These are phyloP conservation scores for Aspergillus floridensis DNA, from an alignment of 2,329 filamentous ascomycete genomes.

Conservation along the genomic window DNA sequence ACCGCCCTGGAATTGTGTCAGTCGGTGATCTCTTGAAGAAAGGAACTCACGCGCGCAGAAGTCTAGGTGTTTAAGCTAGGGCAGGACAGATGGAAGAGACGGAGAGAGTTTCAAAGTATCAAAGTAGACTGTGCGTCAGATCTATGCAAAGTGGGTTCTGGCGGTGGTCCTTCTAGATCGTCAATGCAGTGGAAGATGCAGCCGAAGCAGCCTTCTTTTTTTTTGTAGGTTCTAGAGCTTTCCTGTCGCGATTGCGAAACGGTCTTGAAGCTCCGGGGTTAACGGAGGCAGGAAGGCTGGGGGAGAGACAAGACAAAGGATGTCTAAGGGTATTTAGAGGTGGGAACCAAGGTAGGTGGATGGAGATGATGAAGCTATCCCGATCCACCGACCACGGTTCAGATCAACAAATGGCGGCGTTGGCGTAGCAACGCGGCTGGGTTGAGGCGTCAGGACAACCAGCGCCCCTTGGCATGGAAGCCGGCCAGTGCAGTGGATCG, in stretches of 20 bases:
- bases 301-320: constrained; percentile 19
- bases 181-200: constrained; percentile 9
- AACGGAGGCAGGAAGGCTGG: constrained; percentile 15
- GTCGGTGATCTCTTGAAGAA: constrained; percentile 46
- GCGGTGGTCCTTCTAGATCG: constrained; percentile 9
- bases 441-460: constrained; percentile 33
- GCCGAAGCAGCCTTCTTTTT: constrained; percentile 2
- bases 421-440: constrained; percentile 37
- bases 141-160: constrained; percentile 11
- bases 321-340: constrained; percentile 29
- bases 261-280: constrained; percentile 12
- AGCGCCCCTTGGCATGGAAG: constrained; percentile 23
- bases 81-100: constrained; percentile 11
- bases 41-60: constrained; percentile 20
- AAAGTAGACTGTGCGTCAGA: constrained; percentile 14
- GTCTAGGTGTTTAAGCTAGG: constrained; percentile 4
- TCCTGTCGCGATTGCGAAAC: constrained; percentile 4
- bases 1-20: constrained; percentile 60
- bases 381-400: constrained; percentile 35
- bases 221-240: constrained; percentile 4
- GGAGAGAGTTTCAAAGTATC: constrained; percentile 5
- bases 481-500: constrained; percentile 20
- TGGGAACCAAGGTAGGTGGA: constrained; percentile 30
- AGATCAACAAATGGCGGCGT: constrained; percentile 40
- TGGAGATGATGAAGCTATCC: constrained; percentile 28